These are phyloP conservation scores for Chaetomium fimeti DNA, from an alignment of 495 filamentous ascomycete species.

Conservation along the genomic window DNA sequence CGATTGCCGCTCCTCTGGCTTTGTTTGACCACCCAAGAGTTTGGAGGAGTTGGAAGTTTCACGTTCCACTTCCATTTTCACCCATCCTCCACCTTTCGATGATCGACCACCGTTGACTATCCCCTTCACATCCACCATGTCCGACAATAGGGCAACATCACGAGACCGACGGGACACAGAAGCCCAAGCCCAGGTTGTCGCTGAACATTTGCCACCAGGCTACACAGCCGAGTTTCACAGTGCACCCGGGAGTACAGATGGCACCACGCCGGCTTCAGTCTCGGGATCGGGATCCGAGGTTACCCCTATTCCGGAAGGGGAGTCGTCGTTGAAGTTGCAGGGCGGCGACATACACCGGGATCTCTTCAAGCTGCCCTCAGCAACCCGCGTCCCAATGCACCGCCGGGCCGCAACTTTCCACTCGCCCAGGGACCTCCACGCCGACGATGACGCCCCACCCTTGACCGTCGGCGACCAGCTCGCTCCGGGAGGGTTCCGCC, in stretches of 20 bases:
- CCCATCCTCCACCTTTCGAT: not conserved
- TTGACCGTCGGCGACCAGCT: conserved; percentile 53
- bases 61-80: not conserved
- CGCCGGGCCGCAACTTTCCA: conserved; percentile 61
- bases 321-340: conserved; percentile 62
- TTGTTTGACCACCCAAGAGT: not conserved
- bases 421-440: conserved; percentile 34
- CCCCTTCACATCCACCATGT: conserved; percentile 7
- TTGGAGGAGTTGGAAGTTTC: not conserved
- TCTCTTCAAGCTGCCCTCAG: conserved; percentile 62
- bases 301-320: conserved; percentile 35
- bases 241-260: not conserved
- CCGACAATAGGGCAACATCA: conserved; percentile 9
- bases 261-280: conserved; percentile 26
- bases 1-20: conserved; percentile 1
- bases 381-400: conserved; percentile 45
- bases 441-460: conserved; percentile 24
- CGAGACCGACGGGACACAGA: conserved; percentile 26
- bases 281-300: conserved; percentile 36
- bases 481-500: conserved; percentile 61
- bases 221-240: conserved; percentile 45
- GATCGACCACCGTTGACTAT: no score
- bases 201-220: conserved; percentile 48
- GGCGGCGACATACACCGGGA: conserved; percentile 69
- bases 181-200: conserved; percentile 40